A percentile compares a stretch with the other conserved stretches of the same genome.
Evolutionary conservation across 1,284 basidiomycete genomes (phyloP).

Genomic region (Trichosporon ovoides): DNA sequence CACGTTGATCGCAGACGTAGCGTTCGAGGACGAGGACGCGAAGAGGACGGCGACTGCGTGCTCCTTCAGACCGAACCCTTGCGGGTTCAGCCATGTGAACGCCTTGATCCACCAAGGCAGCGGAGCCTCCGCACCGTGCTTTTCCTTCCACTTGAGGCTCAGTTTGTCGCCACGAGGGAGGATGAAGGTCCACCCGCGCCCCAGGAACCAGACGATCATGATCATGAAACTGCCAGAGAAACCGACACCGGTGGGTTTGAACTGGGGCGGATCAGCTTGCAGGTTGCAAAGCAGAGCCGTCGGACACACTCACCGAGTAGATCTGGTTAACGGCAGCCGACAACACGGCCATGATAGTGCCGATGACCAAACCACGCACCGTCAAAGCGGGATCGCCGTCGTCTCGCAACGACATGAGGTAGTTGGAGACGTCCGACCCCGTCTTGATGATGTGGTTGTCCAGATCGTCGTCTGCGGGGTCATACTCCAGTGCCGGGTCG

Average conservation of each 20-base stretch:
- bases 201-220: conserved; percentile 57
- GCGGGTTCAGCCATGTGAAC: conserved; percentile 57
- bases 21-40: conserved; percentile 57
- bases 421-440: conserved; percentile 59
- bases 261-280: conserved; percentile 43
- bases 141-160: conserved; percentile 49
- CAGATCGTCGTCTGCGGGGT: background rate
- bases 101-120: conserved; percentile 22
- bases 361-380: conserved; percentile 57
- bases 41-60: conserved; percentile 61
- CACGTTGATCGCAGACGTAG: conserved; percentile 56
- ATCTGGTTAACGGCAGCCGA: conserved; percentile 50
- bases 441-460: conserved; percentile 25
- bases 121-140: conserved; percentile 40
- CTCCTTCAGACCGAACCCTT: conserved; percentile 58
- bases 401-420: conserved; percentile 59
- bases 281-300: background rate
- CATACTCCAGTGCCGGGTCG: background rate
- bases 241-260: conserved; percentile 57
- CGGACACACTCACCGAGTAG: conserved; percentile 13
- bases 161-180: conserved; percentile 47
- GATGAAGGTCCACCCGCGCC: conserved; percentile 53
- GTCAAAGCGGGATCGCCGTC: conserved; percentile 59
- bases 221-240: conserved; percentile 60
- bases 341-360: conserved; percentile 57